phyloP scores from a whole-genome alignment of 345 rosid species.

The Rhodamnia rubescens region DNA sequence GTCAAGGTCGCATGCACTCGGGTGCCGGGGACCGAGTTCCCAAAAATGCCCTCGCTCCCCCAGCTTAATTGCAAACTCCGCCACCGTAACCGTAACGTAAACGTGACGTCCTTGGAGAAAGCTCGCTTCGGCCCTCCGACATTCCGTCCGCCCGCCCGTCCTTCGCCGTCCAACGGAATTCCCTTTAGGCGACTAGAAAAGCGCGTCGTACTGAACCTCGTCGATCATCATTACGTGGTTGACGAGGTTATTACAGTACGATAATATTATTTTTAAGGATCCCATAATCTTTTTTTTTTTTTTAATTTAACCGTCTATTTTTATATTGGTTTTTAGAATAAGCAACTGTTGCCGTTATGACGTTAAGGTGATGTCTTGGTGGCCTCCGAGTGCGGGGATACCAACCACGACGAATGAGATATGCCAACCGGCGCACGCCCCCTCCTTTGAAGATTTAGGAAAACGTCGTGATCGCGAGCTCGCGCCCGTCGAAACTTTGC shows the following conservation, averaged over 20 bases:
- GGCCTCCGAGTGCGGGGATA: neutral
- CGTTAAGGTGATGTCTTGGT: neutral
- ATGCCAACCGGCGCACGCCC: neutral
- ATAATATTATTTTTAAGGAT: neutral
- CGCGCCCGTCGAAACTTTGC: neutral
- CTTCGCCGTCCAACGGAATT: neutral
- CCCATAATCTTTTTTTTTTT: neutral
- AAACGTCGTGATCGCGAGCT: neutral
- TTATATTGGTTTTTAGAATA: neutral
- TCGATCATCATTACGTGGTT: neutral
- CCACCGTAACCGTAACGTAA: neutral
- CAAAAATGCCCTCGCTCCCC: neutral
- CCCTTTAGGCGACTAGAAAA: neutral
- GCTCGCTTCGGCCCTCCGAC: neutral
- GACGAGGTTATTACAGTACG: neutral
- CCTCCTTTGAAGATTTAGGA: neutral
- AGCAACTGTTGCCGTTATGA: neutral
- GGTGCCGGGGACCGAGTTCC: neutral
- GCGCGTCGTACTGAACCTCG: neutral
- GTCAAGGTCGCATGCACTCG: neutral
- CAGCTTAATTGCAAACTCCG: too few species aligned
- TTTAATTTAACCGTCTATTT: fast-evolving
- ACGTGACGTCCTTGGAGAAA: neutral
- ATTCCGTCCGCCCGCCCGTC: neutral
- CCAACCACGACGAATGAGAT: constrained; percentile 11